phyloP scores from a whole-genome alignment of 208 protist species.

The Zelonia costaricensis region DNA sequence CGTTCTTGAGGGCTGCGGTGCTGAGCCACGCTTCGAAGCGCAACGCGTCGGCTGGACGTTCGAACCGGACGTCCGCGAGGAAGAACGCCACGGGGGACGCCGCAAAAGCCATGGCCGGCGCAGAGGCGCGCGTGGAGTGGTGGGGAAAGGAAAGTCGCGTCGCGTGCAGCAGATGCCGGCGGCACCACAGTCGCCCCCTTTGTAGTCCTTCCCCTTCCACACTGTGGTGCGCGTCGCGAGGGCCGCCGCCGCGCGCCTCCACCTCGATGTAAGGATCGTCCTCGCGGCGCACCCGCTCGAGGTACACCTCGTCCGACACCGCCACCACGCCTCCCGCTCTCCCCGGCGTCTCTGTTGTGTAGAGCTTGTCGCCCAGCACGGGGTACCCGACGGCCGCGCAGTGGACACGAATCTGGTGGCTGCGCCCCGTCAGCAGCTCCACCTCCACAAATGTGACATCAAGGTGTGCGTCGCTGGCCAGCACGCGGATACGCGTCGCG shows the following conservation, averaged over 20 bases:
- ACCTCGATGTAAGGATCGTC: constrained; percentile 10
- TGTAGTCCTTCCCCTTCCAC: constrained; percentile 6
- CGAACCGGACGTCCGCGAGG: constrained; percentile 32
- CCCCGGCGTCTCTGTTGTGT: constrained; percentile 48
- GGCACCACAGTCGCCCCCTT: constrained; percentile 14
- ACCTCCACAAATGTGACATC: constrained; percentile 59
- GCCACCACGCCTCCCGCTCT: constrained; percentile 28
- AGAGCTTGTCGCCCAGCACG: constrained; percentile 87
- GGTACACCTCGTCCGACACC: constrained; percentile 69
- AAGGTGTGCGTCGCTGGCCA: constrained; percentile 28
- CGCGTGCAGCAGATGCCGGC: constrained; percentile 75
- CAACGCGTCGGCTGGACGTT: background rate
- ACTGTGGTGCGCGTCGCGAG: background rate
- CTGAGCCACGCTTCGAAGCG: background rate
- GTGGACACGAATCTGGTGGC: constrained; percentile 91
- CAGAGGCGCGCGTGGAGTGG: constrained; percentile 16
- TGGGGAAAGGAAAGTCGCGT: constrained; percentile 52
- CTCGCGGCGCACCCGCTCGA: constrained; percentile 40
- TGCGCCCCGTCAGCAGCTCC: constrained; percentile 78
- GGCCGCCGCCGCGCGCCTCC: background rate
- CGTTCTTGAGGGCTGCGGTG: too few relatives aligned
- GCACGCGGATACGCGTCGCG: constrained; percentile 48
- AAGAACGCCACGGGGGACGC: constrained; percentile 45
- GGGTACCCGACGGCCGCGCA: constrained; percentile 71
- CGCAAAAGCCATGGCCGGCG: constrained; percentile 25